Evolutionary conservation across 1,284 basidiomycete species (phyloP).

Genomic region (Prillingera fragicola): DNA sequence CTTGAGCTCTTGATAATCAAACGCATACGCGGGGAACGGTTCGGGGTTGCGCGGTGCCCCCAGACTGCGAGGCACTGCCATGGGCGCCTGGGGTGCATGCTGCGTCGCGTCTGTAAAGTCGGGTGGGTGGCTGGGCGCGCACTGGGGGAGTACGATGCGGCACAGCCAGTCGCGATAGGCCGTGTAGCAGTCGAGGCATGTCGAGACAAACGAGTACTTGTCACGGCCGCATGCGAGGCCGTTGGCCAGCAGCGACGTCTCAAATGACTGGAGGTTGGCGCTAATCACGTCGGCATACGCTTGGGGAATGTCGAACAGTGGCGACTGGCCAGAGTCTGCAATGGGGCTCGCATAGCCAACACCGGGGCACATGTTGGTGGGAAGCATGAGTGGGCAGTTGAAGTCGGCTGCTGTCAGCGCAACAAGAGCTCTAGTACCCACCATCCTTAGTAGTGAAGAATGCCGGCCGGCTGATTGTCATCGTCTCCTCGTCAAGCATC

Average conservation of each 20-base stretch:
- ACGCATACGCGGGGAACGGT: constrained; percentile 26
- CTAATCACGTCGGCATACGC: constrained; percentile 54
- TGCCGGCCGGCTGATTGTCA: constrained; percentile 33
- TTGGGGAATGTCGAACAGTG: constrained; percentile 52
- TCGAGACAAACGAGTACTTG: constrained; percentile 68
- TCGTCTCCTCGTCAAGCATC: constrained; percentile 20
- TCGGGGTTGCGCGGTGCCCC: constrained; percentile 41
- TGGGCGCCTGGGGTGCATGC: constrained; percentile 28
- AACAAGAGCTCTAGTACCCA: constrained; percentile 14
- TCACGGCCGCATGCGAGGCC: constrained; percentile 71
- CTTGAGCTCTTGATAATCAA: constrained; percentile 58
- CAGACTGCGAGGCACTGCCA: constrained; percentile 50
- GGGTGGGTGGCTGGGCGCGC: constrained; percentile 51
- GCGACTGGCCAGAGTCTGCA: constrained; percentile 46
- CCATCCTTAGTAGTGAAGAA: constrained; percentile 44
- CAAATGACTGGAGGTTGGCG: constrained; percentile 65
- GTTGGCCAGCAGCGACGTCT: constrained; percentile 61
- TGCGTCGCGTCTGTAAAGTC: constrained; percentile 29
- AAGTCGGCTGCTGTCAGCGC: constrained; percentile 55
- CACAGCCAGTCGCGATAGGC: constrained; percentile 78
- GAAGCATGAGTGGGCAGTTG: constrained; percentile 64
- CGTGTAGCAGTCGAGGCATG: constrained; percentile 67
- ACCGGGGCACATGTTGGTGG: constrained; percentile 66
- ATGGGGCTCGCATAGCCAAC: constrained; percentile 65
- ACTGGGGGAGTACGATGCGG: constrained; percentile 64